Conservation (phyloP, 2,329 filamentous ascomycete genomes). For the Aureobasidium vineae region DNA sequence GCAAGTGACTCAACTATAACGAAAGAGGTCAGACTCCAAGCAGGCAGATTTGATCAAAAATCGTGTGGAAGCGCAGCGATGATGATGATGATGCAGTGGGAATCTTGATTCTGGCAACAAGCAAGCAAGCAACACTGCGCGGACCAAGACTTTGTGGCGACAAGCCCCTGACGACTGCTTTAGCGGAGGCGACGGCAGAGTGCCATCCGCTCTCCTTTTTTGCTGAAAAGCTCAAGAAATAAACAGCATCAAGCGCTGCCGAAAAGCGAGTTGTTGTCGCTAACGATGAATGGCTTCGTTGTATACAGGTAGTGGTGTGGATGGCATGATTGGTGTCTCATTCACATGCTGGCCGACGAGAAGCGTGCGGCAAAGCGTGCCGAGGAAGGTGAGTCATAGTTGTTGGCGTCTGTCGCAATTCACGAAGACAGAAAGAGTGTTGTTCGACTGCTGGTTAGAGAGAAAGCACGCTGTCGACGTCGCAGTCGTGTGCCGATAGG, state of each 20-base stretch:
- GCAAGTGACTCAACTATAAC: neutral
- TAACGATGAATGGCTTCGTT: neutral
- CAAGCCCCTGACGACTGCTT: slow-evolving; percentile 21
- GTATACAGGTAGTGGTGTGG: neutral
- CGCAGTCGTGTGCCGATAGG: neutral
- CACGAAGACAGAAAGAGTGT: neutral
- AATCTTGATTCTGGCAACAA: slow-evolving; percentile 20
- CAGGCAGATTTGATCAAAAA: neutral
- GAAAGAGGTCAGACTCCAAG: neutral
- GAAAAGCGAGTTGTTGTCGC: neutral
- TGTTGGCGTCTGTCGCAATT: neutral
- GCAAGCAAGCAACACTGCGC: slow-evolving; percentile 23
- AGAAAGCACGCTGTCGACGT: neutral
- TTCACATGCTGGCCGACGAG: slow-evolving; percentile 20
- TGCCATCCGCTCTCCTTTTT: neutral
- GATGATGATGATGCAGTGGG: neutral
- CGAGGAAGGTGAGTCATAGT: slow-evolving; percentile 22
- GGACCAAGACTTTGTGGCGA: slow-evolving; percentile 20
- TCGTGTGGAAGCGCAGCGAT: neutral
- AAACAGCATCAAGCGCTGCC: neutral
- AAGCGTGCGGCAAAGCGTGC: slow-evolving; percentile 19
- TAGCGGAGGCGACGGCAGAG: slow-evolving; percentile 16
- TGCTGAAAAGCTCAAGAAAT: neutral
- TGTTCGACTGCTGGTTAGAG: no score
- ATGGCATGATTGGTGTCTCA: slow-evolving; percentile 20